Base-by-base conservation (phyloP, 768 basidiomycete genomes). In the Atractiella rhizophila region DNA sequence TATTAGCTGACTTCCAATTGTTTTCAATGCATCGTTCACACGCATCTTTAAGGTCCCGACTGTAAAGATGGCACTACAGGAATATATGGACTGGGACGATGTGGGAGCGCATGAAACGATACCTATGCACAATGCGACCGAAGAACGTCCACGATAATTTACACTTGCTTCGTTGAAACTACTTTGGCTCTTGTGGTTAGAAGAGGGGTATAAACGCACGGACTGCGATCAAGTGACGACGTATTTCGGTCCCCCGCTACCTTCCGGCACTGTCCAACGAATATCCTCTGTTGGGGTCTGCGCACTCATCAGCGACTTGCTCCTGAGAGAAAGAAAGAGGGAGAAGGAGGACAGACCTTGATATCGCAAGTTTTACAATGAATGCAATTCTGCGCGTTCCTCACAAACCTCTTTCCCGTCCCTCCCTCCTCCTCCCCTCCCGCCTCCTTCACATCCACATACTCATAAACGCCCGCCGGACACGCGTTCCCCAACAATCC, bases 401-500 rank as follows among this genome's bases (percentile, higher is more conserved):
- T 98, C 20, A 94, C 76, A 39, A 98, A 64, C 61, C 77, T 79
- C 59, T 76, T 80, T 6, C 83, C 81, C 20, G n/a, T 29, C 13
- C 52, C 48, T n/a, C n/a, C n/a, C 29, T 55, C 50, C 30, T 66
- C 66, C 66, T 74, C 81, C 0, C 70, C 72, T 15, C 51, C 60
- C n/a, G 60, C 61, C 16, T 63, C 56, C 0, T 75, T 73, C 15
- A 67, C 74, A 24, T 78, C 70, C 3, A 86, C 74, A 54, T 98
- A 98, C 61, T 98, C 88, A 57, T 98, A 98, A 29, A 96, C 88
- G 4, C 73, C 80, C 0, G 91, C 88, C 1, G 88, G 88, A 58
- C 88, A 98, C 4, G 76, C 86, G 4, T 71, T 66, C 1, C 75
- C 76, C n/a, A 98, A 64, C 20, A 96, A 57, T 6, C 83, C 82